Evolutionary conservation across 2,329 filamentous ascomycete species (phyloP), one percentile per base, ranked within the genome.

Genomic region (Pyrenophora seminiperda): DNA sequence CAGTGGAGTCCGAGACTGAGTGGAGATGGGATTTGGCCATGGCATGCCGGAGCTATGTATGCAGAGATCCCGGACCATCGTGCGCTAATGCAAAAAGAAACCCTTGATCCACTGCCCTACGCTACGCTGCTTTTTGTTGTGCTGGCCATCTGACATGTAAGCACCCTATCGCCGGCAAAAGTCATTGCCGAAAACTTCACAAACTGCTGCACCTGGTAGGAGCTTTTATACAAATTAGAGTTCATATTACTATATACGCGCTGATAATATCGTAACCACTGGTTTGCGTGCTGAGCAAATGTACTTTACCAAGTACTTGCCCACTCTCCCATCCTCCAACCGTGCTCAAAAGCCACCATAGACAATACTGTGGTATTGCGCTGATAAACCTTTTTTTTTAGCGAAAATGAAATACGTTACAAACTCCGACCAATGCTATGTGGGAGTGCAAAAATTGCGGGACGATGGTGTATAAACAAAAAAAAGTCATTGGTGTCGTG

Each of bases 181-280:
- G 24, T 27, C 24, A 27, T 27, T 27, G 9, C 24, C 24, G 24
- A 27, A 4, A 27, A 27, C 24, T 10, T 27, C 9, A 10, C 9
- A 10, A 27, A 10, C 24, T 3, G 10, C 15, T 4, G 17, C 11
- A 6, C 20, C 7, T 15, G 24, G 9, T 10, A 17, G 18, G 6
- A 31, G 24, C 20, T 14, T 43, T 13, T n/a, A n/a, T 10, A 37
- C 22, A 19, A 27, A 17, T 37, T 17, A 30, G 17, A 30, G 22
- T 49, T 53, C 17, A 22, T 55, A 60, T 54, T 59, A 59, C 53
- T 62, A 57, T 53, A 43, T 56, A 50, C 43, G 19, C 19, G 41
- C 49, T 56, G 44, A 33, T 18, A 32, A 46, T 43, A 31, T 49
- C 50, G 32, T 54, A 22, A 44, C 24, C 20, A 29, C 22, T 24